A percentile compares a stretch with the other conserved stretches of the same genome.
phyloP scores from a whole-genome alignment of 176 grass and related monocot genomes.

The Hordeum marinum region DNA sequence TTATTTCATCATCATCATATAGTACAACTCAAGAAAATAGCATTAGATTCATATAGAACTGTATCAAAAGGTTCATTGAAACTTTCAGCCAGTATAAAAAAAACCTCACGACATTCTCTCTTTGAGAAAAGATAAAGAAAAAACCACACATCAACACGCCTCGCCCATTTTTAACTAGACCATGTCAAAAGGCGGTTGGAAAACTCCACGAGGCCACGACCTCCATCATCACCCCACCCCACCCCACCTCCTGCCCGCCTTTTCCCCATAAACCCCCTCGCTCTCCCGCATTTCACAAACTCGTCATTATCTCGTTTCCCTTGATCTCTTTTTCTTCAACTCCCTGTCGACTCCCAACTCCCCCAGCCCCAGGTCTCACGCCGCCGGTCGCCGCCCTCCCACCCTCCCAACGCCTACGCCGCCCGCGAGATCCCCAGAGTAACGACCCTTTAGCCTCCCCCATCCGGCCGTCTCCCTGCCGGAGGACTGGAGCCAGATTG shows the following conservation, averaged over 20 bases:
- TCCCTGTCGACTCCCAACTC: constrained; percentile 3
- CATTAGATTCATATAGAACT: too few relatives aligned
- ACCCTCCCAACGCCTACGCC: neutral
- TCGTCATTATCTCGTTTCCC: neutral
- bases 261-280: constrained; percentile 30
- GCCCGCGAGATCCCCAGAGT: neutral
- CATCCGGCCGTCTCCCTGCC: neutral
- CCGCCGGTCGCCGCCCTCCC: constrained; percentile 18
- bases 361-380: constrained; percentile 2
- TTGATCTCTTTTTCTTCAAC: constrained; percentile 24
- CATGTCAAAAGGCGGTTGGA: constrained; percentile 33
- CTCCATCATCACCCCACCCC: neutral
- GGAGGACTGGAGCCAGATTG: constrained; percentile 4
- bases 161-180: constrained; percentile 6
- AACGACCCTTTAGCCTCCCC: neutral
- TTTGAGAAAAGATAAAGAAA: neutral
- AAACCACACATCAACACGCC: neutral
- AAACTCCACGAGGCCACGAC: constrained; percentile 20
- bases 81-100: too few relatives aligned
- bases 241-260: neutral
- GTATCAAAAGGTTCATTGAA: too few relatives aligned
- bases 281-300: neutral
- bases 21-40: too few relatives aligned
- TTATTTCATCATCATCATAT: too few relatives aligned
- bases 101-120: too few relatives aligned